A percentile compares a stretch with the other conserved stretches of the same genome.
These are phyloP conservation scores for Fremontodendron californicum DNA, from an alignment of 345 rosid genomes.

Conservation along the genomic window DNA sequence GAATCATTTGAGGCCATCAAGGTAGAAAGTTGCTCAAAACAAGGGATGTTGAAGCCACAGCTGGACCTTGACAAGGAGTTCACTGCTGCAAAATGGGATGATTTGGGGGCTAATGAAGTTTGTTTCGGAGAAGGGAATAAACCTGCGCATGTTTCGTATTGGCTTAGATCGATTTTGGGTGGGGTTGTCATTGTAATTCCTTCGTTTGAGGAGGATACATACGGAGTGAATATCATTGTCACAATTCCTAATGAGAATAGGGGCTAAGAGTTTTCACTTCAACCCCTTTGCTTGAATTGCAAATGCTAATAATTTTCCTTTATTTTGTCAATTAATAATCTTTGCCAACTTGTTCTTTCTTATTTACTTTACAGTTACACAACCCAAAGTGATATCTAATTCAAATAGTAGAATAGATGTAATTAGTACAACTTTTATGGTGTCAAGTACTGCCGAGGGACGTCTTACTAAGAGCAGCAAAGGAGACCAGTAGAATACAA, in stretches of 20 bases:
- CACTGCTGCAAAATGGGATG: conserved; percentile 29
- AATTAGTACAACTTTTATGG: too few relatives aligned
- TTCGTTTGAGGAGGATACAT: neutral
- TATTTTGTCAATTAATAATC: neutral
- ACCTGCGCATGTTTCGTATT: conserved; percentile 36
- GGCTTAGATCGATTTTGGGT: conserved; percentile 40
- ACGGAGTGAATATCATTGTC: conserved; percentile 27
- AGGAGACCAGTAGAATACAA: too few relatives aligned
- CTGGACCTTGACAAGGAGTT: neutral
- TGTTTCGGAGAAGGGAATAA: conserved; percentile 35
- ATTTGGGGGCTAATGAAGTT: conserved; percentile 29
- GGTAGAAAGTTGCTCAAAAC: conserved; percentile 31
- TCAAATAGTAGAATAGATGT: too few relatives aligned
- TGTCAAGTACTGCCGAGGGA: too few relatives aligned
- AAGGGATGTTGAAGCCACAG: conserved; percentile 10
- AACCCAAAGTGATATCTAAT: neutral
- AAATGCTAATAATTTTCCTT: neutral
- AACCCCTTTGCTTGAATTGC: neutral
- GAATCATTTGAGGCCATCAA: conserved; percentile 31
- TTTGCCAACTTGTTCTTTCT: neutral
- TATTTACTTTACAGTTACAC: neutral
- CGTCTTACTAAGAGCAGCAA: too few relatives aligned
- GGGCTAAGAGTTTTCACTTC: neutral
- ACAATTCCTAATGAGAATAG: conserved; percentile 25
- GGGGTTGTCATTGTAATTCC: conserved; percentile 46